Evolutionary conservation across 1,139 yeast species (phyloP).

Genomic region (Suhomyces wounanorum): DNA sequence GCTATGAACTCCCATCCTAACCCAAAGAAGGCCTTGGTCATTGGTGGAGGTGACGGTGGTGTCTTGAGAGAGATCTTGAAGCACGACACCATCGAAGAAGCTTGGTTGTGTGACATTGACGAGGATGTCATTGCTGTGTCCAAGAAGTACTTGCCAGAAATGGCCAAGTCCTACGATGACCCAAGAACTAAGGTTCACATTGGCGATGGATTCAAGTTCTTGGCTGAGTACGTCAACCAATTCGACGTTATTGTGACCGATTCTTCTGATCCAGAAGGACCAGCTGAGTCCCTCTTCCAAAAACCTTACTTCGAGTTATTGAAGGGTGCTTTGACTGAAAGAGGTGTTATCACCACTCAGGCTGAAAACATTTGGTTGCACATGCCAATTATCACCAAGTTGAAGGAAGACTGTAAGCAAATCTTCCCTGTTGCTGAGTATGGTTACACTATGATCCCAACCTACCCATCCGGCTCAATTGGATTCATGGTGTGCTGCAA

Average conservation of each 20-base stretch:
- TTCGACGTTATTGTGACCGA: constrained; percentile 93
- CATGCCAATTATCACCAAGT: constrained; percentile 72
- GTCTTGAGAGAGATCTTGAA: constrained; percentile 89
- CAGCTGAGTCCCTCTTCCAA: constrained; percentile 88
- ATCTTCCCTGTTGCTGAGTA: constrained; percentile 89
- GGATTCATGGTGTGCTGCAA: constrained; percentile 93
- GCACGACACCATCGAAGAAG: constrained; percentile 80
- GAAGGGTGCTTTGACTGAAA: constrained; percentile 74
- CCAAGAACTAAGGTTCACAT: constrained; percentile 82
- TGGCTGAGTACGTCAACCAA: constrained; percentile 66
- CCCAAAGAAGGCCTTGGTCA: constrained; percentile 85
- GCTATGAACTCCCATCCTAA: constrained; percentile 88
- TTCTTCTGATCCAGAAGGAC: constrained; percentile 96
- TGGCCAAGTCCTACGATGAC: constrained; percentile 77
- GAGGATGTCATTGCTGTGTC: constrained; percentile 84
- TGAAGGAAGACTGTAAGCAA: constrained; percentile 70
- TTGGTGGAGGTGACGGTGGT: constrained; percentile 98
- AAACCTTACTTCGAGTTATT: constrained; percentile 81
- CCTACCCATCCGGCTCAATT: constrained; percentile 91
- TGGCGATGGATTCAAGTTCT: constrained; percentile 91
- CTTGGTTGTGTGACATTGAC: constrained; percentile 89
- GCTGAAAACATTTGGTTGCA: constrained; percentile 92
- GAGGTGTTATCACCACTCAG: constrained; percentile 90
- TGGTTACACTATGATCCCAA: constrained; percentile 87
- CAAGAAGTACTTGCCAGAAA: constrained; percentile 79